These are phyloP conservation scores for Hippophae gyantsensis DNA, from an alignment of 306 rosid species.

Conservation along the genomic window DNA sequence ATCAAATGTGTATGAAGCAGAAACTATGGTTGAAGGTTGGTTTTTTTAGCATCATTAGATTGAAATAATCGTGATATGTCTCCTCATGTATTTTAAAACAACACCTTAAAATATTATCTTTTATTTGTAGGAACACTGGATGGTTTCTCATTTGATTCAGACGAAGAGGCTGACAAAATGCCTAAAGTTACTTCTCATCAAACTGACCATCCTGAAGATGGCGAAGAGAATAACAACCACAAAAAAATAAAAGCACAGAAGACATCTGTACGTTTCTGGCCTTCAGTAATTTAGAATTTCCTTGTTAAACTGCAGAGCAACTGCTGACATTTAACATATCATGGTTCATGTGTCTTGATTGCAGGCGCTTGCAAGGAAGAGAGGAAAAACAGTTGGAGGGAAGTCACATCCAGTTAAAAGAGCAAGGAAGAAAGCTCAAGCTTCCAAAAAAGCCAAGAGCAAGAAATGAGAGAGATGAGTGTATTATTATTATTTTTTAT, in stretches of 20 bases:
- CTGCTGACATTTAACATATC: background rate
- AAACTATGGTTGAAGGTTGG: conserved; percentile 97
- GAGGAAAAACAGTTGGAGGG: conserved; percentile 55
- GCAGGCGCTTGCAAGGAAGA: conserved; percentile 67
- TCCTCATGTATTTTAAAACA: too few species aligned
- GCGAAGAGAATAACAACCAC: conserved; percentile 41
- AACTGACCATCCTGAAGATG: conserved; percentile 44
- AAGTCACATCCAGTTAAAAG: conserved; percentile 60
- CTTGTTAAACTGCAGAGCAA: conserved; percentile 3
- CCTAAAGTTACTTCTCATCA: conserved; percentile 40
- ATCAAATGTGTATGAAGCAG: conserved; percentile 70
- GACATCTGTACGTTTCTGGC: conserved; percentile 44
- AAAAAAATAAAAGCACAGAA: conserved; percentile 56
- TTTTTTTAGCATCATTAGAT: background rate
- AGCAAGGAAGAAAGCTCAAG: conserved; percentile 56
- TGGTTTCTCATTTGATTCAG: conserved; percentile 88
- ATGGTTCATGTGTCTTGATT: conserved; percentile 19
- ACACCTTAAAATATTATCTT: conserved; percentile 5
- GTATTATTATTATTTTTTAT: conserved; percentile 4
- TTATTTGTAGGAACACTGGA: conserved; percentile 75
- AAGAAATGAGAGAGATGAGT: conserved; percentile 42
- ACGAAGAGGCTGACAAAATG: conserved; percentile 65
- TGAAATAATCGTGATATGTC: too few species aligned
- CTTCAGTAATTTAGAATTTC: conserved; percentile 13
- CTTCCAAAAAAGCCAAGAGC: conserved; percentile 53